Percentiles rank a stretch among this genome's conserved stretches.
phyloP scores from a whole-genome alignment of 768 basidiomycete genomes.

The Leccinum obscurum region DNA sequence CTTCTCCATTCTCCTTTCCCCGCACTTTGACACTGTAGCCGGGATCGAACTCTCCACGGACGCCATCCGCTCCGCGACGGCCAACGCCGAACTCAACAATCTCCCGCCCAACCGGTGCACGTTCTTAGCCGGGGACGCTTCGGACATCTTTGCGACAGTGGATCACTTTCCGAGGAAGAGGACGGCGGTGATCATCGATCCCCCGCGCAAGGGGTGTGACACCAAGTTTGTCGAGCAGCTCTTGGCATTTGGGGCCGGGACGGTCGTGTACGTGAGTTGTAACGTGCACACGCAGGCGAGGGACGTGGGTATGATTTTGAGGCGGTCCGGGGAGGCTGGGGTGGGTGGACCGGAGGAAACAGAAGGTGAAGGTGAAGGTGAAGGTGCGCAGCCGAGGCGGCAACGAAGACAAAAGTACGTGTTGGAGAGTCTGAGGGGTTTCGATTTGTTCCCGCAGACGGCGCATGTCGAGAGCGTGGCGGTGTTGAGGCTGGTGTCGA shows the following conservation, averaged over 20 bases:
- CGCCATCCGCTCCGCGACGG: conserved; percentile 66
- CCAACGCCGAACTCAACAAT: conserved; percentile 64
- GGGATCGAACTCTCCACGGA: conserved; percentile 85
- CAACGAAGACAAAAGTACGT: conserved; percentile 51
- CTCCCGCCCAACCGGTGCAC: conserved; percentile 55
- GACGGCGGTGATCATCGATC: conserved; percentile 82
- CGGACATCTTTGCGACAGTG: conserved; percentile 77
- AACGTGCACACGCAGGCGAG: conserved; percentile 93
- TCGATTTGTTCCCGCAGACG: conserved; percentile 96
- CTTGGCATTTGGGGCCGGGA: conserved; percentile 60
- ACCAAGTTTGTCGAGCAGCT: conserved; percentile 76
- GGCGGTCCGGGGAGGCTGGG: conserved; percentile 41
- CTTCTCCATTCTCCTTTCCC: conserved; percentile 82
- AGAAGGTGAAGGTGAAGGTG: conserved; percentile 25
- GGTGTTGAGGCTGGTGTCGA: conserved; percentile 51
- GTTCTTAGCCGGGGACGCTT: conserved; percentile 83
- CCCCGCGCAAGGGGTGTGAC: conserved; percentile 95
- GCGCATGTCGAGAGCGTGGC: conserved; percentile 89
- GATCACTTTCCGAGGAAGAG: conserved; percentile 59
- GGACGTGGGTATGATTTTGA: conserved; percentile 75
- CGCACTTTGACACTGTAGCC: conserved; percentile 69
- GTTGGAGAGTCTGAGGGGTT: conserved; percentile 81
- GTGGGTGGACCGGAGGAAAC: conserved; percentile 34
- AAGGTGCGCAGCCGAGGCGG: conserved; percentile 14
- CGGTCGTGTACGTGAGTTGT: conserved; percentile 90